Evolutionary conservation across 75 land plant genomes (phyloP).

Genomic region (Selaginella moellendorffii): DNA sequence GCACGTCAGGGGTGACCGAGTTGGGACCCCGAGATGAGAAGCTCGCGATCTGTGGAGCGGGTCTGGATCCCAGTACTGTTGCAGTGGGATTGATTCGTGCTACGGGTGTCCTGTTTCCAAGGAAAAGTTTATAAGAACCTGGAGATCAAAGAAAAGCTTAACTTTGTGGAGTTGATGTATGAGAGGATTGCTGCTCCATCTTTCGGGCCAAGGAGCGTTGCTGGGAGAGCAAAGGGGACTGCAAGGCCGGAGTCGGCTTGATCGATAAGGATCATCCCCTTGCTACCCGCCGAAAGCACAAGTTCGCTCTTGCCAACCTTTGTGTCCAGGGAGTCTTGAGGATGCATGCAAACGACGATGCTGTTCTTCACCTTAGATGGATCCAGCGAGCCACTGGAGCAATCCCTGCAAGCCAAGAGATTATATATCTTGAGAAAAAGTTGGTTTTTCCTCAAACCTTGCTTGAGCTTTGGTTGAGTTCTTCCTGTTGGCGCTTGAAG

Average conservation of each 20-base stretch:
- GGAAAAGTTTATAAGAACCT: too few relatives aligned
- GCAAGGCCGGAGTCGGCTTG: slow-evolving; percentile 16
- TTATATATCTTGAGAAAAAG: background rate
- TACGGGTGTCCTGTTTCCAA: too few relatives aligned
- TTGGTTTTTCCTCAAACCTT: slow-evolving; percentile 30
- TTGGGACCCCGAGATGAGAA: background rate
- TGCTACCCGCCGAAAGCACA: slow-evolving; percentile 62
- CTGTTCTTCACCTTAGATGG: background rate
- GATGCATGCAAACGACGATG: background rate
- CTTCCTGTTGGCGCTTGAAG: slow-evolving; percentile 33
- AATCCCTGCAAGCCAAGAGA: background rate
- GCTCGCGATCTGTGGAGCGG: slow-evolving; percentile 69
- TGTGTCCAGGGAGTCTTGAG: background rate
- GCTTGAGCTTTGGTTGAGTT: slow-evolving; percentile 50
- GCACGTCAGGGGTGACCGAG: background rate
- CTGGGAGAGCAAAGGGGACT: slow-evolving; percentile 9
- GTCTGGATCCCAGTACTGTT: slow-evolving; percentile 48
- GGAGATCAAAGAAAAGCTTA: too few relatives aligned
- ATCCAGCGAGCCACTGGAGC: background rate
- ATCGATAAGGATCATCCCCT: slow-evolving; percentile 58
- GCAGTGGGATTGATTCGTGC: too few relatives aligned
- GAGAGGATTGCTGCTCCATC: background rate
- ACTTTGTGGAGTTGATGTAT: background rate
- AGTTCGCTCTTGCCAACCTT: slow-evolving; percentile 36
- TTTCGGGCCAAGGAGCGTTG: slow-evolving; percentile 11